Evolutionary conservation across 139 green algal species (phyloP).

Genomic region (Zygnema circumcarinatum): DNA sequence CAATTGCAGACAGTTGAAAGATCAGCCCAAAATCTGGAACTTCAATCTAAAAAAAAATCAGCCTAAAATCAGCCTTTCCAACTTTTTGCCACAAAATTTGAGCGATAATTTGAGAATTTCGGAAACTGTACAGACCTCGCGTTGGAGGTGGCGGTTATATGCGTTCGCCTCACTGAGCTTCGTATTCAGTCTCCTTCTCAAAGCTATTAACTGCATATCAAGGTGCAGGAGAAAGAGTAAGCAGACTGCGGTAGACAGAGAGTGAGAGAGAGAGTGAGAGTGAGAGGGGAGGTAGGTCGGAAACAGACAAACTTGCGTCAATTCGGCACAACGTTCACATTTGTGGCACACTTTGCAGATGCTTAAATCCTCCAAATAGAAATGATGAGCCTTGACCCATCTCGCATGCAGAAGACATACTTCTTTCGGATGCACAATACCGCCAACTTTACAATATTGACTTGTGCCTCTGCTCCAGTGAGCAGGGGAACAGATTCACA

Average conservation of each 20-base stretch:
- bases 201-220: conserved; percentile 37
- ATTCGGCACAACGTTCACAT: too few species aligned
- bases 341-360: too few species aligned
- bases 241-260: neutral
- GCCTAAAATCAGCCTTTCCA: neutral
- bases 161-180: conserved; percentile 63
- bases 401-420: too few species aligned
- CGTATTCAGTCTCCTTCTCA: conserved; percentile 52
- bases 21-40: too few species aligned
- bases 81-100: neutral
- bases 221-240: neutral
- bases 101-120: neutral
- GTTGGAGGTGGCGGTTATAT: conserved; percentile 56
- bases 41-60: neutral
- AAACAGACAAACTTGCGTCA: too few species aligned
- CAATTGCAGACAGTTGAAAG: too few species aligned
- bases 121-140: conserved; percentile 37
- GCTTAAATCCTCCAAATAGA: too few species aligned
- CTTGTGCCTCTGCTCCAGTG: too few species aligned
- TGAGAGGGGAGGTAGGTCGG: neutral
- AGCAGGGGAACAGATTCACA: too few species aligned
- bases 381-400: too few species aligned
- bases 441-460: too few species aligned
- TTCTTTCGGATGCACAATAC: too few species aligned
- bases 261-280: neutral